These are phyloP conservation scores for Chlamydomonas sphaeroides DNA, from an alignment of 139 green algal genomes.

Conservation along the genomic window DNA sequence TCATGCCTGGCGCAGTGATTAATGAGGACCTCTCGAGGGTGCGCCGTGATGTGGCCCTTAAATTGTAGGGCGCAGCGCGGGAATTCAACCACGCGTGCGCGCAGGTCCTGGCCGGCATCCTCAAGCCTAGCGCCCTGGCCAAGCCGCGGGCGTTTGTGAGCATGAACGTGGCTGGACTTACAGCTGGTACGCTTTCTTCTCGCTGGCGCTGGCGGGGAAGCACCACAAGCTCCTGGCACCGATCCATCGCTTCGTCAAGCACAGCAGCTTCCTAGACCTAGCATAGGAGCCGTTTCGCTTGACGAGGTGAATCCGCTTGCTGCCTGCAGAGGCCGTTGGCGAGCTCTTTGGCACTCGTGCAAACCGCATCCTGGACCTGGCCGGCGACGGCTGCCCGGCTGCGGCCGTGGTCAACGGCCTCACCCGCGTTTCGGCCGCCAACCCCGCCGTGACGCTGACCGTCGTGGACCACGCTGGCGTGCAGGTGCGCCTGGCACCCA, in stretches of 20 bases:
- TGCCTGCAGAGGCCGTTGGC: background rate
- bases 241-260: too few species aligned
- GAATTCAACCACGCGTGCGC: too few species aligned
- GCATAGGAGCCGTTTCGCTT: background rate
- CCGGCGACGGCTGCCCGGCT: background rate
- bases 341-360: background rate
- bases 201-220: too few species aligned
- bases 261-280: background rate
- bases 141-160: constrained; percentile 32
- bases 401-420: constrained; percentile 20
- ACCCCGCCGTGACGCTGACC: constrained; percentile 22
- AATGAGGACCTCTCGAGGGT: background rate
- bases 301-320: background rate
- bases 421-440: background rate
- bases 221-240: too few species aligned
- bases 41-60: background rate
- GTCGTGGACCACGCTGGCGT: constrained; percentile 40
- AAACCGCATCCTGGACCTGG: constrained; percentile 8
- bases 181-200: background rate
- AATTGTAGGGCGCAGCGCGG: background rate
- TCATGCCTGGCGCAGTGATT: constrained; percentile 15
- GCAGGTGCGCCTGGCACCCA: too few species aligned
- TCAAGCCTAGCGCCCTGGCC: constrained; percentile 16
- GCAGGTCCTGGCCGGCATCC: constrained; percentile 8
- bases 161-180: constrained; percentile 11